Evolutionary conservation across 164 flowering plant genomes (phyloP).

Genomic region (Dillenia turbinata): DNA sequence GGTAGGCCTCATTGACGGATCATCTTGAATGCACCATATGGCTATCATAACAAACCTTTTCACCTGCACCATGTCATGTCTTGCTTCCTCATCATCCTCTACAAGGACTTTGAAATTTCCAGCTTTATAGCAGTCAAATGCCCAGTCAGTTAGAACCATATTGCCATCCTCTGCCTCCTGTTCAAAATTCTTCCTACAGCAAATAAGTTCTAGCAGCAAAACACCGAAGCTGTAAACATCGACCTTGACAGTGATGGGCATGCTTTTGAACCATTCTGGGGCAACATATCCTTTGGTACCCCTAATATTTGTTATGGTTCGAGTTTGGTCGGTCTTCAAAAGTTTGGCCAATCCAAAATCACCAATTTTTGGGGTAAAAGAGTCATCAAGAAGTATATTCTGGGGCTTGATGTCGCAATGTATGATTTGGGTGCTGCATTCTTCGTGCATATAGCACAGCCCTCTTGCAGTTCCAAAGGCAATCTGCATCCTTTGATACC

Average conservation of each 20-base stretch:
- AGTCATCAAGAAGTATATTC: constrained; percentile 20
- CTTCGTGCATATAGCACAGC: constrained; percentile 18
- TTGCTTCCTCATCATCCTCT: constrained; percentile 17
- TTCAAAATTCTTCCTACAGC: constrained; percentile 12
- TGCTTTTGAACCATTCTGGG: constrained; percentile 22
- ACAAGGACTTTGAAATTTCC: constrained; percentile 6
- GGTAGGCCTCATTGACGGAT: constrained; percentile 17
- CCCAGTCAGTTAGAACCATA: constrained; percentile 15
- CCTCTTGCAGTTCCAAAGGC: constrained; percentile 20
- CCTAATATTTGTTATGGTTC: constrained; percentile 16
- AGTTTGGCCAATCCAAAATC: constrained; percentile 30
- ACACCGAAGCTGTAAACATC: constrained; percentile 25
- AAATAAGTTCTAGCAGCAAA: constrained; percentile 22
- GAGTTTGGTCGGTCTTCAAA: constrained; percentile 13
- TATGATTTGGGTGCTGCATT: constrained; percentile 17
- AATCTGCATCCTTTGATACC: constrained; percentile 14
- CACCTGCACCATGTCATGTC: constrained; percentile 6
- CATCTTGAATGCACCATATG: constrained; percentile 26
- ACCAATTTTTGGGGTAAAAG: constrained; percentile 12
- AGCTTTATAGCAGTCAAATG: constrained; percentile 11
- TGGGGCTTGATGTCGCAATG: constrained; percentile 27
- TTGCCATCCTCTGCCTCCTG: neutral
- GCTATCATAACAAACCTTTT: constrained; percentile 20
- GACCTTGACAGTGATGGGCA: constrained; percentile 21
- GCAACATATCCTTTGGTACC: constrained; percentile 26